Base-by-base conservation (phyloP, 1,284 basidiomycete genomes). In the Schizophyllum amplum region DNA sequence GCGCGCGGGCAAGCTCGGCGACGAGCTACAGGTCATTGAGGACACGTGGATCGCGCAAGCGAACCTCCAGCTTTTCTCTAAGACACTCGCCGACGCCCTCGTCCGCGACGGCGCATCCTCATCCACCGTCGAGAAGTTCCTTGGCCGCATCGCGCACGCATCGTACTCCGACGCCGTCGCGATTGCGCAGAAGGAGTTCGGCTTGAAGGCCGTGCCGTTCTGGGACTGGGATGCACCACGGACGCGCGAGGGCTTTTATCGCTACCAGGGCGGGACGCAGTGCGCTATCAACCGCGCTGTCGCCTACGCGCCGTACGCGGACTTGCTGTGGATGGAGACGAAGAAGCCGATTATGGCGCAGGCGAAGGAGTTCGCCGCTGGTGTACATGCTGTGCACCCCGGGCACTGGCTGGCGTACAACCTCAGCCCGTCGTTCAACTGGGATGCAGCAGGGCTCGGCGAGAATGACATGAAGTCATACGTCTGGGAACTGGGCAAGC, bases 321-420 rank as follows among this genome's bases (percentile, higher is more conserved):
- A 98, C 71, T 74, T 94, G 55, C 69, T 95, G 62, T 94, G 94
- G 94, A 96, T 97, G 94, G 96, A 99, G 81, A 99, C 97, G 61
- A 95, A 95, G 79, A 90, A 84, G 67, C 96, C 96, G n/a, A 96
- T 98, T 72, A 77, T 96, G 53, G 75, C 86, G 1, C 96, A 99
- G 75, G 97, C 96, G 27, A 84, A 83, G 68, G 93, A 98, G 77
- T 99, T 99, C 67, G 87, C 94, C 7, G 78, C 82, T 20, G 93
- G 94, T 55, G 92, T 98, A 46, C 92, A 91, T 65, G 82, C 83
- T 24, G 86, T 76, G 53, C 80, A 81, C 66, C 93, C 93, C 1
- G 83, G 87, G 42, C 91, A 96, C 65, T 97, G 94, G 94, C 77
- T 98, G 57, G 89, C 93, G 27, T 98, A 98, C 77, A 98, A 98